Evolutionary conservation across 2,329 filamentous ascomycete genomes (phyloP), one percentile per base, ranked within the genome.

Genomic region (Corniculantispora saksenae): DNA sequence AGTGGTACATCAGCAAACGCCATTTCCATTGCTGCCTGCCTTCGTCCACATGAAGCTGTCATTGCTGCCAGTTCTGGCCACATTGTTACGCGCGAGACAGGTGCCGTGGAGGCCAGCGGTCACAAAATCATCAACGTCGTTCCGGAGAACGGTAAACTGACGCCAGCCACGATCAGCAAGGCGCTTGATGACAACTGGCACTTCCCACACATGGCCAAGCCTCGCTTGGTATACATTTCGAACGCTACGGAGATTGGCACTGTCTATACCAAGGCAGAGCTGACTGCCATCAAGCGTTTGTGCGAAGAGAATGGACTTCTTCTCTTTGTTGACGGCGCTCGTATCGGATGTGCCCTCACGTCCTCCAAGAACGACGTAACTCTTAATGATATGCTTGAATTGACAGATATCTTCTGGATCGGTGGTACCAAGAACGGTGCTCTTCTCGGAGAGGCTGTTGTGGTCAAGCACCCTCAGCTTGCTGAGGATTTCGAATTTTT

Each of bases 321-420:
- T 0, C 72, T 84, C 0, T 77, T 83, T 45, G 74, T 83, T 25
- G 82, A 84, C 45, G 82, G 82, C 0, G 82, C 82, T 0, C 78
- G 82, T 1, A 77, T 84, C 21, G 77, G 77, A 2, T 70, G 76
- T 1, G 82, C 82, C 0, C 69, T 84, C 13, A 76, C 78, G 1
- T 81, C 82, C 0, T 71, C 69, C 12, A 72, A 70, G 25, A 83
- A 80, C 47, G 80, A 83, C 63, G 70, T 84, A 71, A 78, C 76
- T 0, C 73, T 82, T 6, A 67, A 69, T 0, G 82, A 84, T 61
- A 71, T 84, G 7, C 70, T 82, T 1, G 78, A 82, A 5, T 68
- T 83, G 48, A 82, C 80, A 0, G 82, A 84, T 63, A 81, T 84
- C 23, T 84, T 84, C 72, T 84, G 82, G 82, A 83, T 84, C 45